Evolutionary conservation across 2,329 filamentous ascomycete genomes (phyloP).

Genomic region (Aspergillus sp.): DNA sequence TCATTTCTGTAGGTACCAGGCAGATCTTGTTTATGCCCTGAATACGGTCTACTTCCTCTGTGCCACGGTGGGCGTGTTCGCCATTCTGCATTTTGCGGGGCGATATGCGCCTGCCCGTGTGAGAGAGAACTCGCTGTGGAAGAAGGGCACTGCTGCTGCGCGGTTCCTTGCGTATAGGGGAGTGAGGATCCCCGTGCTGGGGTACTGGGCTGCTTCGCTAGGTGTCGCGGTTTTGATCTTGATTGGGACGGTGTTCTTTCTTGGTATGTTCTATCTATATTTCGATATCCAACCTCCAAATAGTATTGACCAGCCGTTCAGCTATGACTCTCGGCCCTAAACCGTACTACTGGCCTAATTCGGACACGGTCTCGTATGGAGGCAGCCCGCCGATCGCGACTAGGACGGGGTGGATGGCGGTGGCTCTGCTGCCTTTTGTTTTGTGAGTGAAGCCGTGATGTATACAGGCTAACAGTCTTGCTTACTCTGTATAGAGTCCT

Average conservation of each 20-base stretch:
- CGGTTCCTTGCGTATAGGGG: conserved; percentile 46
- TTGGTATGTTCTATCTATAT: conserved; percentile 31
- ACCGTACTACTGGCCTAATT: conserved; percentile 59
- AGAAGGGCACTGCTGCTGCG: conserved; percentile 33
- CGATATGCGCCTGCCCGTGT: conserved; percentile 29
- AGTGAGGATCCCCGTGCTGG: conserved; percentile 33
- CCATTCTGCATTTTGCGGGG: conserved; percentile 40
- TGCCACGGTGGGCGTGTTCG: conserved; percentile 50
- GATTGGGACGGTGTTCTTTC: conserved; percentile 49
- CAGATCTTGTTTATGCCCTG: conserved; percentile 55
- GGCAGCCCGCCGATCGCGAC: conserved; percentile 56
- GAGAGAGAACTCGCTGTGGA: conserved; percentile 30
- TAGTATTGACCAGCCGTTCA: neutral
- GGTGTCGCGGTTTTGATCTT: conserved; percentile 45
- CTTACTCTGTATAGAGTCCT: conserved; percentile 36
- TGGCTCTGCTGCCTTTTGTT: conserved; percentile 54
- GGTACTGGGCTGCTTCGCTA: conserved; percentile 47
- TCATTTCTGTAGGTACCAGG: conserved; percentile 49
- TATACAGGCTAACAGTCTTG: too few species aligned
- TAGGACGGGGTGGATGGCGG: conserved; percentile 53
- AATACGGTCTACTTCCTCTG: conserved; percentile 56
- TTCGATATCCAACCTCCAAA: neutral
- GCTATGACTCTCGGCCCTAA: conserved; percentile 51
- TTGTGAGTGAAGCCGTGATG: conserved; percentile 31
- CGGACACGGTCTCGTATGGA: conserved; percentile 43